Evolutionary conservation across 2,329 filamentous ascomycete species (phyloP).

Genomic region (Ophiostoma perfectum): DNA sequence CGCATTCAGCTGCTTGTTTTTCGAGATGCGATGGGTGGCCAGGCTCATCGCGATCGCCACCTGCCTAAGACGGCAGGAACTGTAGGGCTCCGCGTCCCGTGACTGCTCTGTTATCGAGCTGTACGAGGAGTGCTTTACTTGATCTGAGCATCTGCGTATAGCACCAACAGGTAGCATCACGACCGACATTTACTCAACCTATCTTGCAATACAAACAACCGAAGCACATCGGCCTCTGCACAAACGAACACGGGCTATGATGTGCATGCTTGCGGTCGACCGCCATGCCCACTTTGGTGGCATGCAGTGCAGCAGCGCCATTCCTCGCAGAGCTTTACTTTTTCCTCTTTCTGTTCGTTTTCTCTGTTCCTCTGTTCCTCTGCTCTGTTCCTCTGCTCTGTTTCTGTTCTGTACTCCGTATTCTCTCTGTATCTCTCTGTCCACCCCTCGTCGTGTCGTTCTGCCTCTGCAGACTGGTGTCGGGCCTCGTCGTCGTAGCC

Average conservation of each 20-base stretch:
- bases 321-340: background rate
- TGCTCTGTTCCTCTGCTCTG: background rate
- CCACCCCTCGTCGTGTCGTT: background rate
- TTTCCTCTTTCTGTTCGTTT: background rate
- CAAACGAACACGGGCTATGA: background rate
- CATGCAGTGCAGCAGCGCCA: background rate
- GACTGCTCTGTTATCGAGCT: background rate
- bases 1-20: conserved; percentile 15
- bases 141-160: background rate
- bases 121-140: background rate
- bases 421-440: background rate
- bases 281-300: conserved; percentile 1
- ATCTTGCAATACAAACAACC: background rate
- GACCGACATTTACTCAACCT: background rate
- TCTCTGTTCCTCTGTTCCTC: background rate
- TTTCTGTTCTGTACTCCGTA: background rate
- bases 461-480: background rate
- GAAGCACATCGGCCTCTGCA: background rate
- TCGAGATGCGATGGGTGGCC: conserved; percentile 15
- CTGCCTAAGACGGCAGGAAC: conserved; percentile 3
- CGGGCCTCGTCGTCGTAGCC: conserved; percentile 2
- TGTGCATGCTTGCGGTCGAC: conserved; percentile 6
- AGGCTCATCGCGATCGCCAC: conserved; percentile 19
- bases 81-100: conserved; percentile 10
- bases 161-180: background rate